These are phyloP conservation scores for Dactylellina drechsleri DNA, from an alignment of 2,329 filamentous ascomycete species.

Conservation along the genomic window DNA sequence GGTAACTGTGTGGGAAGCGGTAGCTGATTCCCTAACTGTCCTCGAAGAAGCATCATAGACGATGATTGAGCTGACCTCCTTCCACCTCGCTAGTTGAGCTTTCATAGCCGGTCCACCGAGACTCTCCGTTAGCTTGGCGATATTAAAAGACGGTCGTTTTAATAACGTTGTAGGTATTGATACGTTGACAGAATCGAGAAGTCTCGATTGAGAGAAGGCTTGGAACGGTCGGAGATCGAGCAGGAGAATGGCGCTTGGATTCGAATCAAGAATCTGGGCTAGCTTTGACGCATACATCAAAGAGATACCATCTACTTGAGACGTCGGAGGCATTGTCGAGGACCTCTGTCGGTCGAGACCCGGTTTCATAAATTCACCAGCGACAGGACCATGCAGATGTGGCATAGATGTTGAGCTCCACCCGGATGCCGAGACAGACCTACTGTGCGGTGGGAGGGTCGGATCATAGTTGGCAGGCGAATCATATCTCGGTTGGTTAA, in stretches of 20 bases:
- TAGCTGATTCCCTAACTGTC: conserved; percentile 80
- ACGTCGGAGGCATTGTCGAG: conserved; percentile 54
- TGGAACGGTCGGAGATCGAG: conserved; percentile 88
- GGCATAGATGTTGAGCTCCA: conserved; percentile 41
- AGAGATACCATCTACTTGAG: conserved; percentile 56
- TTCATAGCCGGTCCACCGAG: conserved; percentile 79
- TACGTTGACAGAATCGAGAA: conserved; percentile 84
- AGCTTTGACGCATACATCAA: conserved; percentile 55
- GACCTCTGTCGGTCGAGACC: conserved; percentile 50
- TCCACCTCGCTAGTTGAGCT: conserved; percentile 80
- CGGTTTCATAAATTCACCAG: conserved; percentile 38
- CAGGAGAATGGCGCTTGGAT: conserved; percentile 68
- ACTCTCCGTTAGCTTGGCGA: conserved; percentile 85
- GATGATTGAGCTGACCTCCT: conserved; percentile 76
- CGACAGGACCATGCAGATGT: conserved; percentile 34
- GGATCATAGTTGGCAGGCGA: conserved; percentile 32
- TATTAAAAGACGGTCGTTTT: conserved; percentile 88
- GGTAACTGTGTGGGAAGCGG: conserved; percentile 86
- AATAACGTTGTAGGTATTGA: conserved; percentile 95
- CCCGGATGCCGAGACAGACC: conserved; percentile 49
- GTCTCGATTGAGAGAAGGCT: conserved; percentile 78
- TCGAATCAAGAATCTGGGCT: conserved; percentile 56
- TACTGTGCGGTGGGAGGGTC: conserved; percentile 26
- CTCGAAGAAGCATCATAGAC: conserved; percentile 85
- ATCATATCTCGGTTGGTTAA: conserved; percentile 50